Base-by-base conservation (phyloP, 805 yeast species). In the Candida silvatica region DNA sequence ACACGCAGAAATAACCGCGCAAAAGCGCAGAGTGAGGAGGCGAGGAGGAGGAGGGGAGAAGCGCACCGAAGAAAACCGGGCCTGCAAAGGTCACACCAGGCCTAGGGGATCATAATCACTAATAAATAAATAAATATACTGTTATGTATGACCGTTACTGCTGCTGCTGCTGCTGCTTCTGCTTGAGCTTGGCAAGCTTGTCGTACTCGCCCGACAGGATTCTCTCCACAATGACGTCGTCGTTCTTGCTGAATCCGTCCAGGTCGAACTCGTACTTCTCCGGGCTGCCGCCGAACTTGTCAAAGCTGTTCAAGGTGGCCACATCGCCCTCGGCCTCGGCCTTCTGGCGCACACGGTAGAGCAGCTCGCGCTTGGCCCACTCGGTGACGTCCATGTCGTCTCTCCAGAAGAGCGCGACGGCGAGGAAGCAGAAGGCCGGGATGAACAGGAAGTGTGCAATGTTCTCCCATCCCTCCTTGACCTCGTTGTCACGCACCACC, bases 191-290 rank as follows among this genome's bases (percentile, higher is more conserved):
- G 20, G 75, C 69, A 49, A 77, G 63, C 49, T 67, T 76, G 60
- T 84, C 94, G 61, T 85, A 84, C 54, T 85, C 92, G 40, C 94
- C 94, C 39, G 78, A 72, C 51, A 84, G 67, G 46, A 84, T 81
- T 56, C 92, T 71, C 47, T 86, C 90, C 45, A 85, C 77, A 41
- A 84, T 79, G 49, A 81, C 65, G 45, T 77, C 82, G 58, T 84
- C 94, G 55, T 84, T 72, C 53, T 71, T 74, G 52, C 68, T 69
- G 43, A 73, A 65, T 52, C 77, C 83, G 42, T 69, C 74, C 34
- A 58, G 53, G 34, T 74, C 65, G 50, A 72, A 71, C 40, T 70
- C 62, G 29, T 43, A 47, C 34, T 74, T 65, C 26, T 62, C 58
- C 14, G 67, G 57, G 35, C 59, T 58, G 24, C 45, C 58, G 26